Conservation (phyloP, 2,329 filamentous ascomycete genomes). For the Claviceps spartinae region DNA sequence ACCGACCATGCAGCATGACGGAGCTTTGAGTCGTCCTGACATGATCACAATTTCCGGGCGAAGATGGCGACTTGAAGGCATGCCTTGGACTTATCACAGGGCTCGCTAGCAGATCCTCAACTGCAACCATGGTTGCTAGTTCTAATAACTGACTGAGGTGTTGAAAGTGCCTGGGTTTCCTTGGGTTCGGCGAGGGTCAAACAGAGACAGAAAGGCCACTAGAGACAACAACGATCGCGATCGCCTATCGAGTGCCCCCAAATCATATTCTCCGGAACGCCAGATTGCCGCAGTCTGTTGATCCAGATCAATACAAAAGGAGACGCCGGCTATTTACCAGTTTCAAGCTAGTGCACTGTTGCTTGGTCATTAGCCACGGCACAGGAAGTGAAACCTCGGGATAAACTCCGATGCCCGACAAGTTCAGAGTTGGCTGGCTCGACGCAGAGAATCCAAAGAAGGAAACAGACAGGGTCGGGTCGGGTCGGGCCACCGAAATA, state of each 20-base stretch:
- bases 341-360: background rate
- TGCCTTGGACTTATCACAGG: conserved; percentile 18
- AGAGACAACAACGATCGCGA: background rate
- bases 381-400: background rate
- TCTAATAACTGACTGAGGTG: background rate
- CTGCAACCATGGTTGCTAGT: conserved; percentile 21
- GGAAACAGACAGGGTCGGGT: background rate
- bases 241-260: background rate
- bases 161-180: no score
- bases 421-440: background rate
- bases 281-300: background rate
- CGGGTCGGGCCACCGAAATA: background rate
- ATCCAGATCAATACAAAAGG: background rate
- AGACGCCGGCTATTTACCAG: background rate
- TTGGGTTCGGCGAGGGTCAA: background rate
- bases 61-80: conserved; percentile 12
- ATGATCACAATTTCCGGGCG: conserved; percentile 17
- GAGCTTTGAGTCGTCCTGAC: conserved; percentile 23
- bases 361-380: background rate
- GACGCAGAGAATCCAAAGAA: background rate
- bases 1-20: conserved; percentile 22
- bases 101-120: conserved; percentile 23
- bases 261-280: background rate
- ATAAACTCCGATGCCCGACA: background rate
- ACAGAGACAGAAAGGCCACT: background rate